Percentiles rank a stretch among this genome's conserved stretches.
Evolutionary conservation across 164 flowering plant species (phyloP).

Genomic region (Annona cherimola): DNA sequence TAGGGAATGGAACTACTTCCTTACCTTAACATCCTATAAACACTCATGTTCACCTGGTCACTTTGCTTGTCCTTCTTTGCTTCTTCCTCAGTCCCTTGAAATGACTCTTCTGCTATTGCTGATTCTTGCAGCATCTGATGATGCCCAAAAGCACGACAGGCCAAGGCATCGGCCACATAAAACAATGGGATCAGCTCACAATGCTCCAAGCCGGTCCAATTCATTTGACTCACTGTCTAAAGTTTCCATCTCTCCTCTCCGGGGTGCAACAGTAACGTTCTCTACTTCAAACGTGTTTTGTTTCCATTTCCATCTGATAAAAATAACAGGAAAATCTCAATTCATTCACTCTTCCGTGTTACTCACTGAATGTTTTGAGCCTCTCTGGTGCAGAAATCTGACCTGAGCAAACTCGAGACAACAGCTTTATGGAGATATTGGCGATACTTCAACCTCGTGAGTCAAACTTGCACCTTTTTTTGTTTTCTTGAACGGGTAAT

Average conservation of each 20-base stretch:
- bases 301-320: neutral
- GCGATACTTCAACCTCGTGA: conserved; percentile 92
- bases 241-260: conserved; percentile 52
- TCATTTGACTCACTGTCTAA: conserved; percentile 81
- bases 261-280: conserved; percentile 27
- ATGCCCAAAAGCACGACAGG: conserved; percentile 67
- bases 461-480: too few relatives aligned
- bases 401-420: conserved; percentile 84
- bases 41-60: too few relatives aligned
- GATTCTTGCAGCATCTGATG: conserved; percentile 61
- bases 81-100: neutral
- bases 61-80: neutral
- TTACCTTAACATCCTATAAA: too few relatives aligned
- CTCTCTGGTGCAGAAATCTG: conserved; percentile 59
- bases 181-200: conserved; percentile 61
- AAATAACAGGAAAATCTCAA: neutral
- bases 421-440: conserved; percentile 86
- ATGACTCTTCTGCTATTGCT: neutral
- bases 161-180: conserved; percentile 65
- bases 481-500: too few relatives aligned
- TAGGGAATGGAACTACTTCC: too few relatives aligned
- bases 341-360: neutral
- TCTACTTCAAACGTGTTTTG: neutral
- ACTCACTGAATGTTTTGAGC: neutral
- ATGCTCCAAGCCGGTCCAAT: conserved; percentile 61